A percentile compares a stretch with the other conserved stretches of the same genome.
Conservation (phyloP, 73 alveolate species). For the Paramecium biaurelia region DNA sequence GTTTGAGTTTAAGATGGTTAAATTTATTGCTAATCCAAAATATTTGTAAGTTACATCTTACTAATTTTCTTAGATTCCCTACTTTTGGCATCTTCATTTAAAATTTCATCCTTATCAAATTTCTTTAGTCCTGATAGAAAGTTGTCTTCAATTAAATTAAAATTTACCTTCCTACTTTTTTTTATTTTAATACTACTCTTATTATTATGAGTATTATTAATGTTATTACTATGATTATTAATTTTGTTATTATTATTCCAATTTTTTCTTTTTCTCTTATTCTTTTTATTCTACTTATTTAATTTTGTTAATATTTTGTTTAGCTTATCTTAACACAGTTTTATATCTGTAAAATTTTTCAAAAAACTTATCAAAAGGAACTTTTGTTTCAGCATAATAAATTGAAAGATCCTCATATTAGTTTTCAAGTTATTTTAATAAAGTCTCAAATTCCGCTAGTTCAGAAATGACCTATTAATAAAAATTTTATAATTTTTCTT, state of each 20-base stretch:
- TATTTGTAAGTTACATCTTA: not conserved
- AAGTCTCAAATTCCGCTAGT: not conserved
- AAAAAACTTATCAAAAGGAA: conserved; percentile 29
- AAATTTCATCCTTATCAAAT: not conserved
- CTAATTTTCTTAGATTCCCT: not conserved
- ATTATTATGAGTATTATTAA: not conserved
- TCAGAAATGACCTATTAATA: not conserved
- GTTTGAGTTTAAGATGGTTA: not conserved
- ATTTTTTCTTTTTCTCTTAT: not conserved
- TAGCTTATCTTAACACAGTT: not conserved
- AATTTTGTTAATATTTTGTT: not conserved
- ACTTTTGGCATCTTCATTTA: not conserved
- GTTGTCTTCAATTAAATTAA: not conserved
- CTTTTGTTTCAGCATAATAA: conserved; percentile 18
- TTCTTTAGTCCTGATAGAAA: not conserved
- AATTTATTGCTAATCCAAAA: not conserved
- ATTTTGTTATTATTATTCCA: not conserved
- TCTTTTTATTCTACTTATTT: not conserved
- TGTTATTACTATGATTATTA: not conserved
- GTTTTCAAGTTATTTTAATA: not conserved
- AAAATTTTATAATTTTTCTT: not conserved
- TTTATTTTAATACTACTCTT: not conserved
- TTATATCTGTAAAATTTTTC: not conserved
- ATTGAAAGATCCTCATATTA: not conserved
- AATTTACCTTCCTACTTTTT: not conserved